Percentiles rank a stretch among this genome's conserved stretches.
Conservation (phyloP, 169 alveolate genomes). For the Plasmodium relictum region DNA sequence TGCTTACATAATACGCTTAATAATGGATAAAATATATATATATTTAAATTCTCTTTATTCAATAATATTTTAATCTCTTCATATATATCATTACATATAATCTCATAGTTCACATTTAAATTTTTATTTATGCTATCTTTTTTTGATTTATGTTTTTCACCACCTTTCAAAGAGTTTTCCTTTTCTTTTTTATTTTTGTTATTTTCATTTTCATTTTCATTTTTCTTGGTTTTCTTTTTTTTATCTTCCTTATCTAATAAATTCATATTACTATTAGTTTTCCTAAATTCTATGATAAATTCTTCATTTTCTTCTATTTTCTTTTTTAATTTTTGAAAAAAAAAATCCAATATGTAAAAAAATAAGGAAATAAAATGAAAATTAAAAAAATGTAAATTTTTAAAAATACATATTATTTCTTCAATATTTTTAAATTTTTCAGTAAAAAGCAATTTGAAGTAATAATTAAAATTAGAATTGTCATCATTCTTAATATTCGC, state of each 20-base stretch:
- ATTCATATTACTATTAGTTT: background rate
- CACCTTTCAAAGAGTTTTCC: no score
- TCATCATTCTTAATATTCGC: conserved; percentile 52
- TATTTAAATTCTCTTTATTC: conserved; percentile 45
- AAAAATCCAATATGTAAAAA: conserved; percentile 59
- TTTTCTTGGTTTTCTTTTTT: background rate
- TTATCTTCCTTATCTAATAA: background rate
- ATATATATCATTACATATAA: conserved; percentile 40
- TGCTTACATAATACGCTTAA: conserved; percentile 64
- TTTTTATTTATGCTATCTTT: background rate
- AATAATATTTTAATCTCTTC: conserved; percentile 31
- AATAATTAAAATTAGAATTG: conserved; percentile 56
- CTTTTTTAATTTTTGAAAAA: conserved; percentile 48
- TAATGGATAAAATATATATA: conserved; percentile 68
- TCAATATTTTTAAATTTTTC: conserved; percentile 59
- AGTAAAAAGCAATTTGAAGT: conserved; percentile 44
- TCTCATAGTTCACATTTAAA: conserved; percentile 1
- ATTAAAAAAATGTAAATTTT: conserved; percentile 59
- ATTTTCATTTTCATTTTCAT: background rate
- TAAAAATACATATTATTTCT: conserved; percentile 54
- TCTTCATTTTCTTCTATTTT: conserved; percentile 33
- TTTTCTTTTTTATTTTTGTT: no score
- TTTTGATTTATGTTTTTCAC: no score
- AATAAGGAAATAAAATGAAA: conserved; percentile 50
- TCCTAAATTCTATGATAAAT: conserved; percentile 22